Conservation (phyloP, 2,329 filamentous ascomycete genomes). For the Meredithiella fracta region DNA sequence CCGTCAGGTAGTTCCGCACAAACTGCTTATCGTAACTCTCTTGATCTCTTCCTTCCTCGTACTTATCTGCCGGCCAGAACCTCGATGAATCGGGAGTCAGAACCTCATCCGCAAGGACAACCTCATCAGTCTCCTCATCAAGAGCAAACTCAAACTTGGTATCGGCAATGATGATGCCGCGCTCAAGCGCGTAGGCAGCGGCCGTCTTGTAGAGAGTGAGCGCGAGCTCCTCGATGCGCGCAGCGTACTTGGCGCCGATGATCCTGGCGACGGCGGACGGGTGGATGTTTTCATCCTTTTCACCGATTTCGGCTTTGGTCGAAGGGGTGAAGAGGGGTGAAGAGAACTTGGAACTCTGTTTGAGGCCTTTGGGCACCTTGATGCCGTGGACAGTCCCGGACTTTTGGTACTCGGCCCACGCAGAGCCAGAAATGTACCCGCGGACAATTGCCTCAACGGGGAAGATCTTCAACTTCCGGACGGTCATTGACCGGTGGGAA, state of each 20-base stretch:
- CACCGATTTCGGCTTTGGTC: constrained; percentile 67
- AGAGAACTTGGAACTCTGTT: constrained; percentile 50
- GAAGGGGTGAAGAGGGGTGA: constrained; percentile 54
- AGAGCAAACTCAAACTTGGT: constrained; percentile 38
- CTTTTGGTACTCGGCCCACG: constrained; percentile 60
- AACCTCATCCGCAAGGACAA: constrained; percentile 54
- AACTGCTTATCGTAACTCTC: constrained; percentile 81
- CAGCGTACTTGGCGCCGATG: constrained; percentile 21
- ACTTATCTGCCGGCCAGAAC: constrained; percentile 62
- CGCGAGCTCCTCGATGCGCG: constrained; percentile 20
- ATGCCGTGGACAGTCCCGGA: constrained; percentile 69
- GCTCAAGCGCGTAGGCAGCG: constrained; percentile 39
- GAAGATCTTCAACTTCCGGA: constrained; percentile 56
- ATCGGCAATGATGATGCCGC: constrained; percentile 26
- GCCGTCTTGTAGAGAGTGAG: constrained; percentile 27
- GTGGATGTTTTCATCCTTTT: constrained; percentile 73
- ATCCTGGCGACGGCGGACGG: constrained; percentile 45
- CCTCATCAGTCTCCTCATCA: constrained; percentile 20
- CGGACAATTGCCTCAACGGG: constrained; percentile 71
- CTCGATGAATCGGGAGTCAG: constrained; percentile 69
- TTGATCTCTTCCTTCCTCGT: constrained; percentile 53
- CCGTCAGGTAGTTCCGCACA: constrained; percentile 66
- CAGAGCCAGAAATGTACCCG: constrained; percentile 75
- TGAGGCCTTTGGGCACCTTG: constrained; percentile 46
- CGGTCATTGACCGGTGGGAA: constrained; percentile 57